Base-by-base conservation (phyloP, 305 asterid genomes). In the Solanum hybrid region DNA sequence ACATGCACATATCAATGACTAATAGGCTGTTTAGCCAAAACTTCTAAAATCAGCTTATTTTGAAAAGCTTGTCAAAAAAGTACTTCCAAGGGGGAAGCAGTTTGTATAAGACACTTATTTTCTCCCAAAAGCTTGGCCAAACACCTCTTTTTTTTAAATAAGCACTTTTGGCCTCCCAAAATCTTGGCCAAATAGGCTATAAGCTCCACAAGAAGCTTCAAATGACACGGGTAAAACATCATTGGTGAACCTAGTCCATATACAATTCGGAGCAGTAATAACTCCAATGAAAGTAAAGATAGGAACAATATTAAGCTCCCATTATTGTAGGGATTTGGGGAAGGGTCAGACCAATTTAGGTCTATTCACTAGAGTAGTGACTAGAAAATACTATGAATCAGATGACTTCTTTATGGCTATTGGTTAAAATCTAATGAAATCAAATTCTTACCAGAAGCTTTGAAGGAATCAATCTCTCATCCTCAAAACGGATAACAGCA, bases 391-490 rank as follows among this genome's bases (percentile, higher is more conserved):
- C 82, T 77, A 10, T 34, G 31, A 79, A 34, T 22, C 86, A 80
- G 86, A 45, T 22, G 5, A 83, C 72, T 17, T 83, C 31, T 29
- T 45, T 45, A 41, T 41, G 15, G 87, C 17, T 14, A 84, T 84
- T 31, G 88, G 20, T 84, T 84, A 84, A 31, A 84, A 31, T 84
- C 24, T 84, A 57, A 45, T 84, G 88, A 31, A 20, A 31, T 51
- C 88, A 85, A 57, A 57, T 85, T 32, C 92, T 93, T 89, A 96
- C 99, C 98, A 94, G 98, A 90, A 97, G 94, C 92, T 95, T 96
- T 33, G 98, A 94, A 83, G 99, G 99, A 90, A 94, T 86, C 90
- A 93, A 89, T 92, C 92, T 96, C 90, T 89, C 94, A 80, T 93
- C 93, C 90, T 90, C 92, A 91, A 89, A 93, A 84, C 92, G 95